Conservation (phyloP, 805 yeast genomes). For the Grigorovia jiainica region DNA sequence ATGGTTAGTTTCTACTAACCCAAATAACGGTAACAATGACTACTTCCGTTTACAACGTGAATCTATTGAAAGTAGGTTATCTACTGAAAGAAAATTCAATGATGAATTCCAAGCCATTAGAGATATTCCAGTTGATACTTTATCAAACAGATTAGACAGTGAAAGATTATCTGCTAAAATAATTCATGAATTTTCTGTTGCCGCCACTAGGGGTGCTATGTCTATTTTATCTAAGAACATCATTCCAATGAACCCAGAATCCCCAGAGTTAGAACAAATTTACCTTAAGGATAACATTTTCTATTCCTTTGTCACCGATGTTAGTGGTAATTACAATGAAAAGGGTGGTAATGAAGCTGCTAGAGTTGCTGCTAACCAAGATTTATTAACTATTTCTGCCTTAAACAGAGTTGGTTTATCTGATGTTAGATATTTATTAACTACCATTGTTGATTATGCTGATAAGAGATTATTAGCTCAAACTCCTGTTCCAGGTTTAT, state of each 20-base stretch:
- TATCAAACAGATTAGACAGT: conserved; percentile 61
- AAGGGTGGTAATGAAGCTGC: conserved; percentile 84
- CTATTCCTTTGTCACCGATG: conserved; percentile 67
- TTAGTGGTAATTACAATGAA: conserved; percentile 45
- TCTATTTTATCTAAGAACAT: conserved; percentile 66
- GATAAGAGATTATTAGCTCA: conserved; percentile 87
- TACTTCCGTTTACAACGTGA: conserved; percentile 47
- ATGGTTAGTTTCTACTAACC: conserved; percentile 47
- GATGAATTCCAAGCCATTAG: conserved; percentile 79
- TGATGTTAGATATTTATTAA: conserved; percentile 62
- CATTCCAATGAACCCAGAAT: conserved; percentile 72
- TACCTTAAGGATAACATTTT: conserved; percentile 77
- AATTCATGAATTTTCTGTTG: conserved; percentile 63
- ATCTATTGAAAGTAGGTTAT: conserved; percentile 20
- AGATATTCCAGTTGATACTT: conserved; percentile 51
- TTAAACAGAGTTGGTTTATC: conserved; percentile 56
- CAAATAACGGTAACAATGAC: conserved; percentile 37
- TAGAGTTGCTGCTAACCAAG: conserved; percentile 68
- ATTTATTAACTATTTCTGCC: conserved; percentile 59
- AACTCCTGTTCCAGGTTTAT: conserved; percentile 87
- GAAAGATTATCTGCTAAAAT: conserved; percentile 68
- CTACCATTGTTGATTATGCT: conserved; percentile 81
- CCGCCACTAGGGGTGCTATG: conserved; percentile 73
- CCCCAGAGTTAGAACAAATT: conserved; percentile 50
- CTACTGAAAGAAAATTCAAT: conserved; percentile 65